Evolutionary conservation across 345 rosid genomes (phyloP), one percentile per base, ranked within the genome.

Genomic region (Citrus australasica): DNA sequence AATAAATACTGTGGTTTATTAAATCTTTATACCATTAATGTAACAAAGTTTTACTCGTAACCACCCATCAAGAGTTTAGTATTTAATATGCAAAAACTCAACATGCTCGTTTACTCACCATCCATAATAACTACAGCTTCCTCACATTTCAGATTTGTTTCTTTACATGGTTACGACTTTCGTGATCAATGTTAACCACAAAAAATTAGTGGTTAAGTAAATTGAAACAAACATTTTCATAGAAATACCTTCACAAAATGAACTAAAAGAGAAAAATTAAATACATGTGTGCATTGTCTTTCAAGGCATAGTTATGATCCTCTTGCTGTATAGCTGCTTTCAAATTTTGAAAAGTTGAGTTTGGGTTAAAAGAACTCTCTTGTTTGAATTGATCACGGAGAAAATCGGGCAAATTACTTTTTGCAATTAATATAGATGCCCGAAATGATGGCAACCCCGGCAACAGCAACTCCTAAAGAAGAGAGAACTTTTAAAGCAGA

Each of bases 391-490:
- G 46, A 51, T 6, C 62, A 14, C 8, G 28, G 8, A 21, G n/a
- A n/a, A 40, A 27, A 16, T 1, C 66, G 0, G 55, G 60, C 27
- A 65, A 48, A 61, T 51, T 83, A 93, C 75, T 87, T 90, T 88
- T 86, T 92, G 83, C 89, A 79, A 76, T 88, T 79, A 65, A 90
- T 70, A 66, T 87, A 88, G 74, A 92, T 84, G 37, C 97, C 97
- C 0, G 97, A 87, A 55, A 90, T 79, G 38, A 93, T 83, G 56
- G 97, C 95, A 48, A 85, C 94, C 42, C 97, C 93, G 46, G 90
- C 91, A 69, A 86, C 92, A 1, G 88, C 92, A 62, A 83, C 82
- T n/a, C 94, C 95, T 58, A 94, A 76, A 53, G 97, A 86, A 16
- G 94, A 63, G 40, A 95, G 78, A 71, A 91, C 79, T 82, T 91